Conservation (phyloP, 2,329 filamentous ascomycete species). For the Colletotrichum lupini region DNA sequence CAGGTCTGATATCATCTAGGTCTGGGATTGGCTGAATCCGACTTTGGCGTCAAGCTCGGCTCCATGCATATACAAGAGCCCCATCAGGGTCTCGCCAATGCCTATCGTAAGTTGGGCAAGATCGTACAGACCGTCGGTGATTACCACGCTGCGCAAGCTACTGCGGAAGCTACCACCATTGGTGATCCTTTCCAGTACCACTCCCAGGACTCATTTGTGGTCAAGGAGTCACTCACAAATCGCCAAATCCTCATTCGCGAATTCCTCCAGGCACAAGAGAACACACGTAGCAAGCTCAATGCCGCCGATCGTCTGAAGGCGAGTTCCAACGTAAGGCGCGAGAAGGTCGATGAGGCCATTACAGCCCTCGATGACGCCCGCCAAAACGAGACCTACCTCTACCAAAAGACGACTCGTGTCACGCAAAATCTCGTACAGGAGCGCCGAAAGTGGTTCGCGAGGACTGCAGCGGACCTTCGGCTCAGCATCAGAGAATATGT, state of each 20-base stretch:
- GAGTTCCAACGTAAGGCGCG: conserved; percentile 85
- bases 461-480: conserved; percentile 86
- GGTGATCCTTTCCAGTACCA: conserved; percentile 95
- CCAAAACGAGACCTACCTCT: conserved; percentile 82
- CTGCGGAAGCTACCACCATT: conserved; percentile 93
- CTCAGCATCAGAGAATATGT: conserved; percentile 91
- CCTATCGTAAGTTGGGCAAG: conserved; percentile 95
- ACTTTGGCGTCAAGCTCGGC: conserved; percentile 91
- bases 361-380: conserved; percentile 87
- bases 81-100: conserved; percentile 86
- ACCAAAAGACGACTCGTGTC: conserved; percentile 87
- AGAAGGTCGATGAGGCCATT: conserved; percentile 99
- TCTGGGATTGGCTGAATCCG: conserved; percentile 89
- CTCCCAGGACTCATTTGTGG: conserved; percentile 94
- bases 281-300: conserved; percentile 82
- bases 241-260: conserved; percentile 96
- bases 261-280: conserved; percentile 89
- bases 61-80: conserved; percentile 91
- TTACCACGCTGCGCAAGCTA: conserved; percentile 95
- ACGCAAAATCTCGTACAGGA: conserved; percentile 90
- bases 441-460: conserved; percentile 88
- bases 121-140: conserved; percentile 94
- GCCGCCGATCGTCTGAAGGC: conserved; percentile 91
- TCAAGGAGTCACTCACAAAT: conserved; percentile 98
- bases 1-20: conserved; percentile 63